A percentile compares a stretch with the other conserved stretches of the same genome.
These are phyloP conservation scores for Apodospora peruviana DNA, from an alignment of 495 filamentous ascomycete genomes.

Conservation along the genomic window DNA sequence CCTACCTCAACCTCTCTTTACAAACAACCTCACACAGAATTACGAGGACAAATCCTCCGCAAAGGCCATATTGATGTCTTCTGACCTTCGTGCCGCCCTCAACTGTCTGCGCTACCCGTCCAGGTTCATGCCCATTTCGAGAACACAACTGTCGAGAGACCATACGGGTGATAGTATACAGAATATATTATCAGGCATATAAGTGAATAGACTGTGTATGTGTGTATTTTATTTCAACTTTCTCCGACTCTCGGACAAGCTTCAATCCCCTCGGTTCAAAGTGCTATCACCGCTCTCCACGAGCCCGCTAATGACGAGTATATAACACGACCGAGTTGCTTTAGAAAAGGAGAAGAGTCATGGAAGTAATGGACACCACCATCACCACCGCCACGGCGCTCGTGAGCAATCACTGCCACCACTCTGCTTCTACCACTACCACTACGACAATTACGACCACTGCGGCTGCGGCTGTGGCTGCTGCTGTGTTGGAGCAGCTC, in stretches of 20 bases:
- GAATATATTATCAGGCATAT: constrained; percentile 43
- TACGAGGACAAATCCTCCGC: constrained; percentile 15
- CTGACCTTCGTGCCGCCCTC: constrained; percentile 63
- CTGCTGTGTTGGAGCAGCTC: constrained; percentile 22
- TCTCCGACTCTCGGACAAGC: background rate
- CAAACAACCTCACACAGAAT: background rate
- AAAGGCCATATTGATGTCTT: constrained; percentile 65
- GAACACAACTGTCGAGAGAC: constrained; percentile 64
- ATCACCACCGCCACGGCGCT: constrained; percentile 22
- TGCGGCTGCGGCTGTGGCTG: background rate
- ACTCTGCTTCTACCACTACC: background rate
- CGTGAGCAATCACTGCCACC: background rate
- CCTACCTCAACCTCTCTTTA: background rate
- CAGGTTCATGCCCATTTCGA: constrained; percentile 66
- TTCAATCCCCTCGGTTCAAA: too few species aligned
- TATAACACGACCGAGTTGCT: background rate
- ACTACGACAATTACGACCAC: background rate
- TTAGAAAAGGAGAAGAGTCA: background rate
- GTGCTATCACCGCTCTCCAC: too few species aligned
- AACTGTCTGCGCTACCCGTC: constrained; percentile 64
- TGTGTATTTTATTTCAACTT: background rate
- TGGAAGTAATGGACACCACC: background rate
- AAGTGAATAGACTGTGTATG: too few species aligned
- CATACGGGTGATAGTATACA: constrained; percentile 64
- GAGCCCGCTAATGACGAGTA: too few species aligned